A percentile compares a stretch with the other conserved stretches of the same genome.
Conservation (phyloP, 2,329 filamentous ascomycete species). For the Botrytis aclada region DNA sequence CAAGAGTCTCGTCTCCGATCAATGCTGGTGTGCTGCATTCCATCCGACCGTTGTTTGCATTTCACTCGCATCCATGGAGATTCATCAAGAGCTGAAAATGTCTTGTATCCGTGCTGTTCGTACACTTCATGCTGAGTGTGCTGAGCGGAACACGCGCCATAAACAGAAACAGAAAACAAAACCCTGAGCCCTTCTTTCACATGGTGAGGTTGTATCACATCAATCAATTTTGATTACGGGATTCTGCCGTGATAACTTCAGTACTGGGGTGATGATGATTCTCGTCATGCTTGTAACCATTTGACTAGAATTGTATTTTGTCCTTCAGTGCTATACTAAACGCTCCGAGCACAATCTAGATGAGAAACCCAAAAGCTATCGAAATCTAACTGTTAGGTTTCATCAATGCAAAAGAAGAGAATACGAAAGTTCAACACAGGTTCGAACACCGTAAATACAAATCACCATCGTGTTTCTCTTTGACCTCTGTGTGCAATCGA, state of each 20-base stretch:
- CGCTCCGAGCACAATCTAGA: background rate
- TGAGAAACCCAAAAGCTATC: background rate
- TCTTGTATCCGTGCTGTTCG: background rate
- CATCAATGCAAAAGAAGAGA: slow-evolving; percentile 6
- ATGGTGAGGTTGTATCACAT: background rate
- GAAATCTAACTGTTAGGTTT: slow-evolving; percentile 15
- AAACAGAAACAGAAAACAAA: background rate
- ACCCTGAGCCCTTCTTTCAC: background rate
- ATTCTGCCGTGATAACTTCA: background rate
- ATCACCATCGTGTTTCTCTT: slow-evolving; percentile 6
- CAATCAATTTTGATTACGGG: background rate
- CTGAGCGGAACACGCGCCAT: slow-evolving; percentile 7
- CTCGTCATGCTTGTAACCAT: background rate
- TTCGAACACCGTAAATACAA: background rate
- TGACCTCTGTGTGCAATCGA: slow-evolving; percentile 12
- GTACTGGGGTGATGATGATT: background rate
- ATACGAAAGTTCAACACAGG: background rate
- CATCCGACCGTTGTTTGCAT: slow-evolving; percentile 4
- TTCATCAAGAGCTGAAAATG: background rate
- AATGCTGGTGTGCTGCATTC: slow-evolving; percentile 3
- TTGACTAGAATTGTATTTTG: background rate
- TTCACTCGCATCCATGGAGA: background rate
- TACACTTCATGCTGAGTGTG: background rate
- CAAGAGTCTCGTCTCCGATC: background rate
- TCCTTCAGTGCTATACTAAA: background rate